Conservation (phyloP, 2,329 filamentous ascomycete species). For the Beauveria rudraprayagi region DNA sequence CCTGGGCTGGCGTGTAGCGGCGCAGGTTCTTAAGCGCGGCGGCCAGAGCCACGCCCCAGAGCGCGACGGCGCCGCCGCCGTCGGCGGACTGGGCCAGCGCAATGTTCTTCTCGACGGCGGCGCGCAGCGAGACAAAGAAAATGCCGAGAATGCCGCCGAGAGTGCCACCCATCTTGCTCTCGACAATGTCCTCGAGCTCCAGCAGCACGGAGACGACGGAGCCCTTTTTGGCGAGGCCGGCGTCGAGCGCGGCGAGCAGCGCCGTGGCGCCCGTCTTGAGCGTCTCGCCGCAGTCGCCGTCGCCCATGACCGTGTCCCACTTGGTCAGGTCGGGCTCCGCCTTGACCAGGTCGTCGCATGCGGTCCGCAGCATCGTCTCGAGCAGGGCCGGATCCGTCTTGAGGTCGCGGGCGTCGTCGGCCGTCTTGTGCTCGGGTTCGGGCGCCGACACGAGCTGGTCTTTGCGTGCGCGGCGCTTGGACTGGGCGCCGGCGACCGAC, state of each 20-base stretch:
- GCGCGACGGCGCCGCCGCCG: conserved; percentile 19
- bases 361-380: conserved; percentile 47
- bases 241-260: conserved; percentile 38
- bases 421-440: conserved; percentile 24
- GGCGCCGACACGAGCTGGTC: conserved; percentile 36
- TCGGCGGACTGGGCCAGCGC: conserved; percentile 21
- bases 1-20: conserved; percentile 46
- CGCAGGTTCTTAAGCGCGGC: conserved; percentile 38
- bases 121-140: conserved; percentile 42
- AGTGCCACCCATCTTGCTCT: conserved; percentile 46
- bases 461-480: conserved; percentile 25
- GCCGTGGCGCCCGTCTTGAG: conserved; percentile 44
- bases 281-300: conserved; percentile 59
- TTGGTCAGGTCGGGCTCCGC: conserved; percentile 56
- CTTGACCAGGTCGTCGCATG: conserved; percentile 42
- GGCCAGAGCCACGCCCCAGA: conserved; percentile 37
- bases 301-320: conserved; percentile 57
- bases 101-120: conserved; percentile 32
- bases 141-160: conserved; percentile 46
- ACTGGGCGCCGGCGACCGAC: conserved; percentile 40
- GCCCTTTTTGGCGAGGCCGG: conserved; percentile 31
- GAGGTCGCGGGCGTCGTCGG: conserved; percentile 33
- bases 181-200: conserved; percentile 46
- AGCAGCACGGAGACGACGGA: conserved; percentile 40
- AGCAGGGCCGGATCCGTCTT: conserved; percentile 44